Percentiles rank a stretch among this genome's conserved stretches.
Conservation (phyloP, 257 asterid genomes). For the Apocynum venetum region DNA sequence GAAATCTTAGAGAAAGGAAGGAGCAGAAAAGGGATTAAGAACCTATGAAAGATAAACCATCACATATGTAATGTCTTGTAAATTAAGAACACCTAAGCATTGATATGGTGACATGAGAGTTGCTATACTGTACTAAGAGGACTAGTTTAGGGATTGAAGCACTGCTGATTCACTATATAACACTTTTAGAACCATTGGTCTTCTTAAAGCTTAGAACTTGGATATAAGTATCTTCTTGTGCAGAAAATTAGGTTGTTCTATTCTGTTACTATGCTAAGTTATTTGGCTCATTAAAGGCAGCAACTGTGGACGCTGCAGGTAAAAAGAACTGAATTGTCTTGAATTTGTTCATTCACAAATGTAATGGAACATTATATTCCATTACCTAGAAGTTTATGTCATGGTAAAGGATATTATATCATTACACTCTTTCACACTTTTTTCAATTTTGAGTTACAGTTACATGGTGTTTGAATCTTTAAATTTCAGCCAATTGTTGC, state of each 20-base stretch:
- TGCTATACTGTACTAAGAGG: background rate
- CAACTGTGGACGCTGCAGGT: background rate
- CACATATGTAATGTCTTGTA: too few species aligned
- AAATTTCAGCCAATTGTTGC: background rate
- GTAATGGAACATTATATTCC: background rate
- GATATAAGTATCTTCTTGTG: background rate
- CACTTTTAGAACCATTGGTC: background rate
- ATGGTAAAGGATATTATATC: background rate
- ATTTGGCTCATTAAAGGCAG: background rate
- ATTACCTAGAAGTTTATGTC: background rate
- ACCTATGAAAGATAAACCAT: background rate
- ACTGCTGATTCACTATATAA: background rate
- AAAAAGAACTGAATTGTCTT: background rate
- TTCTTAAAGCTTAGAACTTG: background rate
- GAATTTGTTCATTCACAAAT: background rate
- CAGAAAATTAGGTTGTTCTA: background rate
- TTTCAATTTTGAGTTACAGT: background rate
- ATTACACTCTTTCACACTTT: background rate
- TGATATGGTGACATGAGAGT: background rate
- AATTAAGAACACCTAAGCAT: background rate
- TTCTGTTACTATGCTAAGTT: background rate
- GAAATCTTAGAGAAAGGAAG: background rate
- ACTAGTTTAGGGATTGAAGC: background rate
- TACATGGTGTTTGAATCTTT: background rate
- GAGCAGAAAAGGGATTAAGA: background rate